phyloP scores from a whole-genome alignment of 2,329 filamentous ascomycete genomes.

The Colletotrichum truncatum region DNA sequence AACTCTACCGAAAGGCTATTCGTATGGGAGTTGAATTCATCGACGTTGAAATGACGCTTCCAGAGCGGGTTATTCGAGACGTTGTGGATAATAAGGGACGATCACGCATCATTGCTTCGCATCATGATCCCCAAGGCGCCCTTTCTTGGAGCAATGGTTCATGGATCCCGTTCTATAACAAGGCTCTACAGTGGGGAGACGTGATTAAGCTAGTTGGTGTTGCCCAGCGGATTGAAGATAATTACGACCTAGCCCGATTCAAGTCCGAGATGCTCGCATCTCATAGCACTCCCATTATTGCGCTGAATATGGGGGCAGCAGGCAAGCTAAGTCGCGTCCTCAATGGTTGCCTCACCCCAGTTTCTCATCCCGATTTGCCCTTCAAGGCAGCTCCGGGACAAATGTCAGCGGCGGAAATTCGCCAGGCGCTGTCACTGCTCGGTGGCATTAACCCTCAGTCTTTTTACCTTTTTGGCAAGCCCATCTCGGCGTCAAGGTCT shows the following conservation, averaged over 20 bases:
- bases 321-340: constrained; percentile 91
- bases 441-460: constrained; percentile 79
- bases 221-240: constrained; percentile 81
- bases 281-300: constrained; percentile 86
- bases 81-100: constrained; percentile 74
- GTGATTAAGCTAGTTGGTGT: constrained; percentile 93
- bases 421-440: constrained; percentile 78
- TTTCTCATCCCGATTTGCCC: constrained; percentile 88
- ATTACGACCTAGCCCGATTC: constrained; percentile 86
- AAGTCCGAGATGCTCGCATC: constrained; percentile 77
- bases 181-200: constrained; percentile 88
- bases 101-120: constrained; percentile 91
- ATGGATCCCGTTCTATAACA: constrained; percentile 91
- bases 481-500: constrained; percentile 83
- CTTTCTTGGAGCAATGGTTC: constrained; percentile 93
- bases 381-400: constrained; percentile 95
- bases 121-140: constrained; percentile 84
- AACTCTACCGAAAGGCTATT: constrained; percentile 81
- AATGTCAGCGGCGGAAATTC: constrained; percentile 88
- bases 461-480: constrained; percentile 90
- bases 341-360: constrained; percentile 93
- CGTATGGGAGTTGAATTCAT: constrained; percentile 91
- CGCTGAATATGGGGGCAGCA: constrained; percentile 90
- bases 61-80: constrained; percentile 76
- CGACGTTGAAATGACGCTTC: constrained; percentile 90